Evolutionary conservation across 2,329 filamentous ascomycete species (phyloP), one percentile per base, ranked within the genome.

Genomic region (Penicillium sp.): DNA sequence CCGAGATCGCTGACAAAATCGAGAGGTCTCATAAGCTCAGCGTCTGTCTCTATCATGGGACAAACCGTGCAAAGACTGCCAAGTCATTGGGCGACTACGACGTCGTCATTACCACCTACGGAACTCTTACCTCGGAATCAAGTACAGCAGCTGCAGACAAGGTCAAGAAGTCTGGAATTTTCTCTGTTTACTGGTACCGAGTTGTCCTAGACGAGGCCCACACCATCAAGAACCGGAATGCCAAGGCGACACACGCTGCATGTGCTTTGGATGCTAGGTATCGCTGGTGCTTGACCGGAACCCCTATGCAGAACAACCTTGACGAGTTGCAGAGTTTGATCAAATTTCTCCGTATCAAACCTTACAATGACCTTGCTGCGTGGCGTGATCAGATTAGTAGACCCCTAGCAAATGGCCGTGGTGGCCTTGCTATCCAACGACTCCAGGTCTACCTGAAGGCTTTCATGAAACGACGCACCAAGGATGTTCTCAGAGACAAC

Each of bases 401-500:
- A 43, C 94, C 94, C 0, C 85, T 99, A 83, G 96, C 93, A 77
- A 90, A 89, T 58, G 92, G 92, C 7, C 88, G 89, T 57, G 94
- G 93, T 11, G 89, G 92, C 51, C 83, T 97, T 55, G 93, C 94
- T 15, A 95, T 99, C 71, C 84, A 87, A 49, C 85, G 94, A 43
- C 79, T 99, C 29, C 92, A 96, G 63, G 86, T 89, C 54, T 86
- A 96, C 58, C 79, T 99, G 4, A 88, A 89, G 52, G 93, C 92
- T 53, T 96, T 96, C 77, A 99, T 99, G 94, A 96, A 97, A 78
- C 87, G 94, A n/a, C 86, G 94, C 41, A 97, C 92, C 8, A 99
- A 99, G 75, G 92, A 96, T 22, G 90, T 99, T n/a, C 78, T 99
- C 57, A 96, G 94, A 75, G 83, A 91, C 64, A 90, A 90, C 11